Base-by-base conservation (phyloP, 805 yeast species). In the Dipodascus geniculatus region DNA sequence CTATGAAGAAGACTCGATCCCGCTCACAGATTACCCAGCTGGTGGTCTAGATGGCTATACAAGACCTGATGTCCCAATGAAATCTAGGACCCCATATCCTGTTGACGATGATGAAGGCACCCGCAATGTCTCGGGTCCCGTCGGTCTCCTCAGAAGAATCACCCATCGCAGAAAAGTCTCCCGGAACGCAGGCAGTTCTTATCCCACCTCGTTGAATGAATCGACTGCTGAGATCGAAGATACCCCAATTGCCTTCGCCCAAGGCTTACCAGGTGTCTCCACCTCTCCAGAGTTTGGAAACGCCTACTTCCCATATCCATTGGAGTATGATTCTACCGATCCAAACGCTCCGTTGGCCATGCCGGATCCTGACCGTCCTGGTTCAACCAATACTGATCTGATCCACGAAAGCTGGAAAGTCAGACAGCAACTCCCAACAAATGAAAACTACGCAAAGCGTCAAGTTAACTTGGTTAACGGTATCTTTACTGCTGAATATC, bases 401-500 rank as follows among this genome's bases (percentile, higher is more conserved):
- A 38, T 38, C 20, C 44, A 38, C 14, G 44, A 38, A 38, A 38
- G 44, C 14, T 38, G 44, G 44, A 38, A 38, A 38, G 44, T 38
- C 14, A 14, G 44, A 38, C 44, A 38, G 20, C 44, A 38, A 22
- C 49, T 16, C 4, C 49, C 49, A 14, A 22, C 49, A 22, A 23
- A 47, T 23, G 49, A 47, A 47, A 23, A 22, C 11, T 63, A 59
- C 35, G 63, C 60, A 22, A 70, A 73, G 6, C 66, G 72, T 22
- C 66, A 66, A 52, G 71, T 71, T 57, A 68, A 68, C 50, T 64
- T 71, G 16, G 65, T 61, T 33, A 61, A 67, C 48, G 71, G 70
- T 22, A 68, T 65, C 24, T 67, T 63, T 60, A 60, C 66, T 19
- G 60, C 65, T 4, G 73, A 63, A 60, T 71, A 60, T 60, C 71